phyloP scores from a whole-genome alignment of 73 alveolate species.

The Tetrahymena elliotti region DNA sequence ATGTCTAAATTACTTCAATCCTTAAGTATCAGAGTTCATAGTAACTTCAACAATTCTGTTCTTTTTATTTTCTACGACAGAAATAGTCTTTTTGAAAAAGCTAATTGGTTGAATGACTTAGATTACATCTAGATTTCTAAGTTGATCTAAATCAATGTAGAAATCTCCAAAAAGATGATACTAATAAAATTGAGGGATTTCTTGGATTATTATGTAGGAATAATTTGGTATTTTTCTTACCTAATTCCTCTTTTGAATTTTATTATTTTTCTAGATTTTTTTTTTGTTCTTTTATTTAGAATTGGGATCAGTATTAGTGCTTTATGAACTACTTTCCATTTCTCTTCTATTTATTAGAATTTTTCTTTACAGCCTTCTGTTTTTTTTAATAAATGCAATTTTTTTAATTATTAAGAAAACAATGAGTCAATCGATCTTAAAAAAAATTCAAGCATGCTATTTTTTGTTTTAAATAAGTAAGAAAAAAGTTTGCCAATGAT shows the following conservation, averaged over 20 bases:
- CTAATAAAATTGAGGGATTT: neutral
- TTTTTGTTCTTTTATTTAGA: neutral
- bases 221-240: neutral
- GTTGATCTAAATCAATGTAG: neutral
- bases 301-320: neutral
- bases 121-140: neutral
- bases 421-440: too few relatives aligned
- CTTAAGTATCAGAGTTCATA: neutral
- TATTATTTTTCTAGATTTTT: too few relatives aligned
- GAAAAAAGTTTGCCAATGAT: too few relatives aligned
- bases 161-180: neutral
- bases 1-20: neutral
- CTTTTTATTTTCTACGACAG: neutral
- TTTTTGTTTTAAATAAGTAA: too few relatives aligned
- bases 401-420: too few relatives aligned
- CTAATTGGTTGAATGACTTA: neutral
- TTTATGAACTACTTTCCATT: neutral
- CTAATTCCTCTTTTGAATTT: neutral
- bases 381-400: too few relatives aligned
- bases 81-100: neutral
- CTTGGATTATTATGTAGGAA: neutral
- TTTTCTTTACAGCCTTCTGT: too few relatives aligned
- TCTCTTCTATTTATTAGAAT: too few relatives aligned
- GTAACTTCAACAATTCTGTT: neutral
- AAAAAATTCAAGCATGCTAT: too few relatives aligned